A percentile compares a stretch with the other conserved stretches of the same genome.
phyloP scores from a whole-genome alignment of 164 flowering plant species.

The Vitis labrusca region DNA sequence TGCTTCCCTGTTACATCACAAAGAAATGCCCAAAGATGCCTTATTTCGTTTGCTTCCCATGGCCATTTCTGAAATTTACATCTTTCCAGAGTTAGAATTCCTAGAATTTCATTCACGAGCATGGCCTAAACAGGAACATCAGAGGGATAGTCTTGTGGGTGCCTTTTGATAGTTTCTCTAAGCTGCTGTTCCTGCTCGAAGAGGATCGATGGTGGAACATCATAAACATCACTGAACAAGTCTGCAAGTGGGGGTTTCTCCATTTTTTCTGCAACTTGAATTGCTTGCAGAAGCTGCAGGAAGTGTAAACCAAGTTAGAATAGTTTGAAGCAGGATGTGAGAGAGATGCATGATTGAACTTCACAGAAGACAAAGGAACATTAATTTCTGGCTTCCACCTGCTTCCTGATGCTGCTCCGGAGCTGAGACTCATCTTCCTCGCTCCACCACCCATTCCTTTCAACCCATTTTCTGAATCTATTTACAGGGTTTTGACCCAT shows the following conservation, averaged over 20 bases:
- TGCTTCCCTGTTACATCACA: no score
- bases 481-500: slow-evolving; percentile 39
- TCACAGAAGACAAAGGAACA: no score
- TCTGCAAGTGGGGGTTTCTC: slow-evolving; percentile 56
- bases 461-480: slow-evolving; percentile 59
- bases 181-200: slow-evolving; percentile 53
- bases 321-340: no score
- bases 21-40: no score
- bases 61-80: background rate
- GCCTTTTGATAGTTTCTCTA: slow-evolving; percentile 38
- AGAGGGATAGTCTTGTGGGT: slow-evolving; percentile 54
- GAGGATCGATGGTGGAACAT: slow-evolving; percentile 44
- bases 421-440: slow-evolving; percentile 48
- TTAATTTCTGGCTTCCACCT: slow-evolving; percentile 28
- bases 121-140: slow-evolving; percentile 38
- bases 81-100: background rate
- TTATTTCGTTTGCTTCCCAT: background rate
- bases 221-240: slow-evolving; percentile 66
- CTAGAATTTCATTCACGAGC: no score
- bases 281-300: slow-evolving; percentile 54
- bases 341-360: no score
- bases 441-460: slow-evolving; percentile 63
- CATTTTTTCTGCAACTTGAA: slow-evolving; percentile 59
- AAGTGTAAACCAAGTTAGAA: background rate
- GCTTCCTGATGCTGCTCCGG: slow-evolving; percentile 36